Percentiles rank a stretch among this genome's conserved stretches.
phyloP scores from a whole-genome alignment of 1,139 yeast genomes.

The Sugiyamaella paludigena region DNA sequence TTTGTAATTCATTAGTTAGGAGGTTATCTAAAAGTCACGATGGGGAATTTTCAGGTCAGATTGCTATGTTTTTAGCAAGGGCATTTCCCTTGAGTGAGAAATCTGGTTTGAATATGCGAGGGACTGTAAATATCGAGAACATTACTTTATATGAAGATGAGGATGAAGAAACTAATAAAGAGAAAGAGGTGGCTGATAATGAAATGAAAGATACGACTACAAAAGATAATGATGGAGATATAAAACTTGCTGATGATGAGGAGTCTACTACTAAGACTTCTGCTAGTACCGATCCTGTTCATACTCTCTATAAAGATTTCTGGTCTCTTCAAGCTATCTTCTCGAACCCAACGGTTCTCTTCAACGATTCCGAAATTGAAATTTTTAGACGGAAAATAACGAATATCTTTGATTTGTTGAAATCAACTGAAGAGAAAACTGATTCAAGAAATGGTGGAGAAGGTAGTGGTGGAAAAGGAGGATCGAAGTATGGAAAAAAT shows the following conservation, averaged over 20 bases:
- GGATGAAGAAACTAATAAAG: slow-evolving; percentile 2
- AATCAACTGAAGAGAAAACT: slow-evolving; percentile 3
- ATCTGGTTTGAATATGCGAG: slow-evolving; percentile 41
- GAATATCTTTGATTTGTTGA: slow-evolving; percentile 19
- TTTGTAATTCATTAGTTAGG: slow-evolving; percentile 39
- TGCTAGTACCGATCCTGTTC: slow-evolving; percentile 1
- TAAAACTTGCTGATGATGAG: neutral
- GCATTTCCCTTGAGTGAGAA: slow-evolving; percentile 42
- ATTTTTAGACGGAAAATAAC: slow-evolving; percentile 23
- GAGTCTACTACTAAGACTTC: neutral
- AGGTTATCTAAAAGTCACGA: slow-evolving; percentile 39
- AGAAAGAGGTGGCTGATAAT: slow-evolving; percentile 4
- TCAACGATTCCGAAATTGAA: slow-evolving; percentile 20
- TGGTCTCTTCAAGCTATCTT: slow-evolving; percentile 34
- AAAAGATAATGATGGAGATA: slow-evolving; percentile 11
- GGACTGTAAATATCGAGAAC: slow-evolving; percentile 39
- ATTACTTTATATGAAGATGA: slow-evolving; percentile 32
- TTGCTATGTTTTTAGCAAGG: slow-evolving; percentile 38
- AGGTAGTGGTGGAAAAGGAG: too few relatives aligned
- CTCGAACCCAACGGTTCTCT: slow-evolving; percentile 30
- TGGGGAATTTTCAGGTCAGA: slow-evolving; percentile 40
- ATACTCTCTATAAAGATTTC: slow-evolving; percentile 24
- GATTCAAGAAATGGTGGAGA: neutral
- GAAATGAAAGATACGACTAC: slow-evolving; percentile 14
- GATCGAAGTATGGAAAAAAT: neutral